Conservation (phyloP, 441 rosid genomes). For the Pelargonium cotyledonis region DNA sequence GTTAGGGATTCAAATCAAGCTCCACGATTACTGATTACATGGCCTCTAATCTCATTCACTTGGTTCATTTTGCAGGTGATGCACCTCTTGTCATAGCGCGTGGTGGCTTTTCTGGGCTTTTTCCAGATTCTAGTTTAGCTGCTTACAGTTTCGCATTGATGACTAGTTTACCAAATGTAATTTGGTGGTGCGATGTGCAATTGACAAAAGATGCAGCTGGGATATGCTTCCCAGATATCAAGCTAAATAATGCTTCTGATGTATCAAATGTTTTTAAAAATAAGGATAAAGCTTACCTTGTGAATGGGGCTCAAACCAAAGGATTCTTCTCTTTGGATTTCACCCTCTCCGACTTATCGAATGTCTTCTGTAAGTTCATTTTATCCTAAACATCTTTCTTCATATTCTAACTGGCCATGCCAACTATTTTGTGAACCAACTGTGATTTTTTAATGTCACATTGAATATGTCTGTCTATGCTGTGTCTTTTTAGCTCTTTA, state of each 20-base stretch:
- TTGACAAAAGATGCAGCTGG: conserved; percentile 71
- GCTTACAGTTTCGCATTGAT: conserved; percentile 44
- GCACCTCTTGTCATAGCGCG: conserved; percentile 62
- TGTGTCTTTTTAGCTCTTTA: background rate
- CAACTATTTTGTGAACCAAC: background rate
- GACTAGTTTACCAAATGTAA: conserved; percentile 31
- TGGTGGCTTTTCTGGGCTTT: conserved; percentile 84
- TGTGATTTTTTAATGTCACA: background rate
- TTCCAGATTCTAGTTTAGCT: conserved; percentile 48
- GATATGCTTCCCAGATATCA: conserved; percentile 63
- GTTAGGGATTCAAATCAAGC: too few species aligned
- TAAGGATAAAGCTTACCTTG: background rate
- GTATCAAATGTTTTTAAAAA: conserved; percentile 9
- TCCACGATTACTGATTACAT: background rate
- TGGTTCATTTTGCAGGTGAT: conserved; percentile 43
- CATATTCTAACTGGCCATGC: background rate
- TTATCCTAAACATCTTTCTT: background rate
- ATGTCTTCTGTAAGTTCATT: conserved; percentile 35
- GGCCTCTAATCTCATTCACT: background rate
- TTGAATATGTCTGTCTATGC: background rate
- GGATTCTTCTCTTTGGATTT: conserved; percentile 8
- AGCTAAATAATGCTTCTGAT: conserved; percentile 42
- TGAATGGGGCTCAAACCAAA: background rate
- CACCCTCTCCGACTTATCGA: conserved; percentile 4
- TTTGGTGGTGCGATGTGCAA: conserved; percentile 82